A percentile compares a stretch with the other conserved stretches of the same genome.
These are phyloP conservation scores for Blumeria hordei DNA, from an alignment of 2,329 filamentous ascomycete species.

Conservation along the genomic window DNA sequence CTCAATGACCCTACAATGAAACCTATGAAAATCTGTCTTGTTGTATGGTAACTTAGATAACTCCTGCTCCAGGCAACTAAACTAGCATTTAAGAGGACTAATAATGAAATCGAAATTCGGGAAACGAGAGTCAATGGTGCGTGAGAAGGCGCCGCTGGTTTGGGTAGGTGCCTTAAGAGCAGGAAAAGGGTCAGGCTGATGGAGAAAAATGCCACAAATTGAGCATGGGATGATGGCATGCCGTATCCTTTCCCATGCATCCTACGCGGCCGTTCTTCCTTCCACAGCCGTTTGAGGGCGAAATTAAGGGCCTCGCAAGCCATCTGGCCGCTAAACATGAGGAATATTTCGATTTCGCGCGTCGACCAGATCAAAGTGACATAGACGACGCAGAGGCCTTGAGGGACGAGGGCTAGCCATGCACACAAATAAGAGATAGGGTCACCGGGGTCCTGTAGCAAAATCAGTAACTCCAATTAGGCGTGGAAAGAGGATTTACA, in stretches of 20 bases:
- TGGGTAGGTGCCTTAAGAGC: conserved; percentile 50
- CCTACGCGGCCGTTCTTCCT: conserved; percentile 68
- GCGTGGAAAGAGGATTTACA: conserved; percentile 22
- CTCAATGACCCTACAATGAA: conserved; percentile 43
- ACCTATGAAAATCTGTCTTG: conserved; percentile 67
- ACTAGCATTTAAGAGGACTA: conserved; percentile 34
- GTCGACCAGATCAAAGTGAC: conserved; percentile 75
- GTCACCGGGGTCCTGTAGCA: conserved; percentile 54
- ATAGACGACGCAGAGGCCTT: conserved; percentile 77
- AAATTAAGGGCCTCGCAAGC: conserved; percentile 84
- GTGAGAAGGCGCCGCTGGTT: conserved; percentile 17
- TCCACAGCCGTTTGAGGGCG: conserved; percentile 67
- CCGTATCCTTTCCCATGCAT: conserved; percentile 82
- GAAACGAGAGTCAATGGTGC: conserved; percentile 35
- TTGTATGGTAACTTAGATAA: conserved; percentile 84
- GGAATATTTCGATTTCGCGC: conserved; percentile 65
- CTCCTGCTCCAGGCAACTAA: conserved; percentile 61
- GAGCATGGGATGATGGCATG: conserved; percentile 88
- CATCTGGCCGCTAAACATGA: conserved; percentile 85
- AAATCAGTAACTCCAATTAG: neutral
- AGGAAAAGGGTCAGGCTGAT: conserved; percentile 68
- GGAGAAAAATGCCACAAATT: conserved; percentile 85
- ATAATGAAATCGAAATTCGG: conserved; percentile 27
- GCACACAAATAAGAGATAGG: conserved; percentile 68
- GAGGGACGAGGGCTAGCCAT: conserved; percentile 81